Evolutionary conservation across 208 protist species (phyloP).

Genomic region (Acanthamoeba healyi): DNA sequence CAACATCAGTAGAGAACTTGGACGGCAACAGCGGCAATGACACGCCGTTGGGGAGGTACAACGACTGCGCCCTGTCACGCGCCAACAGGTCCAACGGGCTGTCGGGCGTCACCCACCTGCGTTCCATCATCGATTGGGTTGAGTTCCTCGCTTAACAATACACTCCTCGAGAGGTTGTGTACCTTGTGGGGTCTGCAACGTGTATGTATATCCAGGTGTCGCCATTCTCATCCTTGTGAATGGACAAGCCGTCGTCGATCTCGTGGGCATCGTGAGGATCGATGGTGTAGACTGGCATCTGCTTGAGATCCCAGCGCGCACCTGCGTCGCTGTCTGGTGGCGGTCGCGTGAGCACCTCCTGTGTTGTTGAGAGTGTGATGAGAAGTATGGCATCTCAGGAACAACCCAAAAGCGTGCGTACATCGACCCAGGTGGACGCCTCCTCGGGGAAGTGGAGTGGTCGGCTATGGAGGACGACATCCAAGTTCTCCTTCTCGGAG

Average conservation of each 20-base stretch:
- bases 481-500: conserved; percentile 35
- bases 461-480: conserved; percentile 13
- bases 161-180: not conserved
- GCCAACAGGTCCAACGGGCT: not conserved
- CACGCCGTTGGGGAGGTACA: conserved; percentile 34
- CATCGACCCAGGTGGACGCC: not conserved
- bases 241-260: conserved; percentile 52
- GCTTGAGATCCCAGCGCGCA: not conserved
- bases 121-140: not conserved
- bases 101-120: not conserved
- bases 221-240: not conserved
- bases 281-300: conserved; percentile 26
- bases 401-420: not conserved
- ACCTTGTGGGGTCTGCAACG: conserved; percentile 53
- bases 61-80: not conserved
- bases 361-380: not conserved
- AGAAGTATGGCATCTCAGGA: not conserved
- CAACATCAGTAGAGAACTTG: not conserved
- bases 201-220: conserved; percentile 37
- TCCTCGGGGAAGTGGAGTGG: conserved; percentile 37
- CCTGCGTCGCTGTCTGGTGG: not conserved
- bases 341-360: conserved; percentile 28
- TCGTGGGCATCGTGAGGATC: conserved; percentile 28
- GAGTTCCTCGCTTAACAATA: not conserved
- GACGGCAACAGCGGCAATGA: not conserved